Percentiles rank a stretch among this genome's conserved stretches.
phyloP scores from a whole-genome alignment of 148 eudicot species.

The Rhododendron molle region DNA sequence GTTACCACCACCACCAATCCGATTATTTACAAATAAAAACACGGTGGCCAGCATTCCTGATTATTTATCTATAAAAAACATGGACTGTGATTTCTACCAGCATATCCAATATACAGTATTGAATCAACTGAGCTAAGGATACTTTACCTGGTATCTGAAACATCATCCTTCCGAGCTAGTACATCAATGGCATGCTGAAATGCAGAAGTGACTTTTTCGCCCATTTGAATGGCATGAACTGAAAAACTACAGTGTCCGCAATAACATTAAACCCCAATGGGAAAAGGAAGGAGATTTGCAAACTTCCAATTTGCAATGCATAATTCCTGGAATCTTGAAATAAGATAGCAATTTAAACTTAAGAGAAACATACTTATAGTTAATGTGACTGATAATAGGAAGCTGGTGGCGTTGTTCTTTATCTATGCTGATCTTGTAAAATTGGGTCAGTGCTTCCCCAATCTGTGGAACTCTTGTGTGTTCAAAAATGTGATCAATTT shows the following conservation, averaged over 20 bases:
- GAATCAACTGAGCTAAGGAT: neutral
- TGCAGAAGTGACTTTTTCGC: slow-evolving; percentile 70
- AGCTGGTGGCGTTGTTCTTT: slow-evolving; percentile 58
- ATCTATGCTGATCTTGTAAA: slow-evolving; percentile 69
- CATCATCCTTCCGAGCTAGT: slow-evolving; percentile 71
- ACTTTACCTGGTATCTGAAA: slow-evolving; percentile 29
- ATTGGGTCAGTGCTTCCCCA: slow-evolving; percentile 74
- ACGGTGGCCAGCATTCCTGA: neutral
- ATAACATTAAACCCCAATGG: neutral
- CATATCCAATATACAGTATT: neutral
- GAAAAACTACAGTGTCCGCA: slow-evolving; percentile 65
- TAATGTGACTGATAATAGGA: slow-evolving; percentile 76
- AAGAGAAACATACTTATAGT: slow-evolving; percentile 62
- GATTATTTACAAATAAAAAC: neutral
- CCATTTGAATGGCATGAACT: slow-evolving; percentile 92
- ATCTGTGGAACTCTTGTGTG: slow-evolving; percentile 75
- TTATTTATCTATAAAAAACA: neutral
- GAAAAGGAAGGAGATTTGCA: neutral
- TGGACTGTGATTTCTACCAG: neutral
- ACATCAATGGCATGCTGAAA: slow-evolving; percentile 87
- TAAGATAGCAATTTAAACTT: neutral
- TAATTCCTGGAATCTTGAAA: slow-evolving; percentile 5
- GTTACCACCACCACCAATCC: neutral
- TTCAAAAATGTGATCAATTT: slow-evolving; percentile 92
- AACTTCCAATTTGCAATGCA: neutral